Evolutionary conservation across 352 stramenopile genomes (phyloP).

Genomic region (Globisporangium heterothallicum): DNA sequence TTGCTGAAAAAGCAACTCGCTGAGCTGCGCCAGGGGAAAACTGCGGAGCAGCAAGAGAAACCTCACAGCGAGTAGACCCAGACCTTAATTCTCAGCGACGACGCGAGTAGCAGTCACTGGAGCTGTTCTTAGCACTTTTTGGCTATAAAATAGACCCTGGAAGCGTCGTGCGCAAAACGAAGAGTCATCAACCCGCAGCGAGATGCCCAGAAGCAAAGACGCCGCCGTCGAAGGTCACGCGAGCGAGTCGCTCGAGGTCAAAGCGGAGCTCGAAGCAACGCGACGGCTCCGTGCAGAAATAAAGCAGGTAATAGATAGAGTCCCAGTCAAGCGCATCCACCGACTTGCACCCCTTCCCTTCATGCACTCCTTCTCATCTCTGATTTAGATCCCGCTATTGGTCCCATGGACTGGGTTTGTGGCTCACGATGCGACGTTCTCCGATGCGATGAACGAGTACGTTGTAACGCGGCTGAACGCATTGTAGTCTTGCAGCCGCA

Average conservation of each 20-base stretch:
- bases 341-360: background rate
- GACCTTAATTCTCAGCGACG: too few species aligned
- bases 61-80: slow-evolving; percentile 17
- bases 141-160: slow-evolving; percentile 2
- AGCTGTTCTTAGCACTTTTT: too few species aligned
- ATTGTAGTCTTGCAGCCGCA: background rate
- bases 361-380: background rate
- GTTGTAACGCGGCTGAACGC: too few species aligned
- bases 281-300: slow-evolving; percentile 18
- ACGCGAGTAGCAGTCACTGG: too few species aligned
- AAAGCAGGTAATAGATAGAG: slow-evolving; percentile 13
- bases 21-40: slow-evolving; percentile 14
- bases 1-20: slow-evolving; percentile 30
- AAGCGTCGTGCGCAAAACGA: slow-evolving; percentile 3
- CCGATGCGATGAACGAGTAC: slow-evolving; percentile 42
- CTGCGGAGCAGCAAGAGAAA: slow-evolving; percentile 6
- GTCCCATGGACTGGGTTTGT: slow-evolving; percentile 40
- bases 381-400: slow-evolving; percentile 30
- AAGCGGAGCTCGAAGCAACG: slow-evolving; percentile 1
- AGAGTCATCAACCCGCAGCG: background rate
- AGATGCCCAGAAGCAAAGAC: background rate
- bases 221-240: background rate
- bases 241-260: background rate
- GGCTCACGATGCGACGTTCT: slow-evolving; percentile 38
- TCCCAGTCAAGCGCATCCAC: background rate